A percentile compares a stretch with the other conserved stretches of the same genome.
Evolutionary conservation across 352 stramenopile genomes (phyloP).

Genomic region (Pythium monospermum): DNA sequence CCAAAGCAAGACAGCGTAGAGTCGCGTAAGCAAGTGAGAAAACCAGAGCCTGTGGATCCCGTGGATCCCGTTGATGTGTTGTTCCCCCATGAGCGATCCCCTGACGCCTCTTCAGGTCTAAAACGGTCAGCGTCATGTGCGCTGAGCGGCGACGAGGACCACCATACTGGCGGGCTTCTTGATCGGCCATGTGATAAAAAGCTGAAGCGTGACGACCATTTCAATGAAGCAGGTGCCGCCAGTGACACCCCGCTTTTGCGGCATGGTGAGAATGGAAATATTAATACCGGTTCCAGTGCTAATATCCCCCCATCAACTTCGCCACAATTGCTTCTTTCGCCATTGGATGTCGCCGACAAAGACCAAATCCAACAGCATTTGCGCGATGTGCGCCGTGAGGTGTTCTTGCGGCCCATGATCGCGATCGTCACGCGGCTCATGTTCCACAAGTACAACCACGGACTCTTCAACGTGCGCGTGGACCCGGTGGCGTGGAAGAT

Average conservation of each 20-base stretch:
- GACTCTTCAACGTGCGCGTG: conserved; percentile 77
- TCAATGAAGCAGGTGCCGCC: background rate
- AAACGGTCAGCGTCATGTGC: conserved; percentile 12
- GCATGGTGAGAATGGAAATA: too few species aligned
- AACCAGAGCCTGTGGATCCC: conserved; percentile 1
- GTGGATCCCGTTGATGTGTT: conserved; percentile 16
- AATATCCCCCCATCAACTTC: conserved; percentile 1
- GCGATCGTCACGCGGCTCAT: conserved; percentile 68
- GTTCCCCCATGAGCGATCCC: conserved; percentile 21
- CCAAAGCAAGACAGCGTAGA: background rate
- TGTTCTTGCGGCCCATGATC: conserved; percentile 59
- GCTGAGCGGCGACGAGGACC: conserved; percentile 9
- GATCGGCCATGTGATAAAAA: conserved; percentile 44
- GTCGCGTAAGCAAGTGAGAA: conserved; percentile 2
- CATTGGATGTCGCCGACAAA: conserved; percentile 46
- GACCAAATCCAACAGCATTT: conserved; percentile 68
- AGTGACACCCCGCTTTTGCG: conserved; percentile 13
- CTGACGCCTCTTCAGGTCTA: conserved; percentile 9
- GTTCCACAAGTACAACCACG: conserved; percentile 78
- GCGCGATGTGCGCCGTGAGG: conserved; percentile 62
- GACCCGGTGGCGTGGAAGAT: conserved; percentile 74
- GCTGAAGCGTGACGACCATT: conserved; percentile 23
- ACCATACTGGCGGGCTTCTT: conserved; percentile 4
- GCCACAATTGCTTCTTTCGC: conserved; percentile 36
- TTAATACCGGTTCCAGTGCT: too few species aligned